Evolutionary conservation across 129 eudicot species (phyloP).

Genomic region (Pittosporum tobira): DNA sequence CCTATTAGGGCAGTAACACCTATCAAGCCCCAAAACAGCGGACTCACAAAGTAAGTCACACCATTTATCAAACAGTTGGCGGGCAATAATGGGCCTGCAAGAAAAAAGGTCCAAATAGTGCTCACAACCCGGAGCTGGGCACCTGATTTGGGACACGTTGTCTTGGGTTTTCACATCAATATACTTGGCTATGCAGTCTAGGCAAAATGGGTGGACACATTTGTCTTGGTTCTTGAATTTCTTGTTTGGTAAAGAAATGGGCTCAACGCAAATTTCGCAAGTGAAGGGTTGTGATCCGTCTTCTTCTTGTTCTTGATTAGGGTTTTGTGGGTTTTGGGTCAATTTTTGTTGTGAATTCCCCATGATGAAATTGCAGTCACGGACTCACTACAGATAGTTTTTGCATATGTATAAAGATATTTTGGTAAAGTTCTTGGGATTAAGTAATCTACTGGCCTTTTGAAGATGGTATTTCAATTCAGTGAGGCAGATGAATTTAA

Average conservation of each 20-base stretch:
- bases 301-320: neutral
- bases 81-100: slow-evolving; percentile 27
- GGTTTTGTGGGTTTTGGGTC: slow-evolving; percentile 7
- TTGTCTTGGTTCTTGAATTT: slow-evolving; percentile 19
- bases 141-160: slow-evolving; percentile 31
- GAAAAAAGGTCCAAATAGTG: slow-evolving; percentile 33
- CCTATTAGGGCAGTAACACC: slow-evolving; percentile 56
- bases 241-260: slow-evolving; percentile 23
- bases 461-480: neutral
- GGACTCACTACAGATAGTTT: neutral
- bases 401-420: neutral
- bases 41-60: slow-evolving; percentile 52
- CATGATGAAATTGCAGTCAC: slow-evolving; percentile 13
- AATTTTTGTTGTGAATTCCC: slow-evolving; percentile 33
- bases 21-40: slow-evolving; percentile 30
- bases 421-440: neutral
- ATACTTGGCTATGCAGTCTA: slow-evolving; percentile 54
- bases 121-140: slow-evolving; percentile 39
- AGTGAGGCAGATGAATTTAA: too few species aligned
- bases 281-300: slow-evolving; percentile 25
- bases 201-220: slow-evolving; percentile 56
- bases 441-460: neutral
- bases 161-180: slow-evolving; percentile 49
- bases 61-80: slow-evolving; percentile 47
- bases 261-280: slow-evolving; percentile 73